A percentile compares a stretch with the other conserved stretches of the same genome.
Evolutionary conservation across 805 yeast species (phyloP).

Genomic region (Ogataea philodendri): DNA sequence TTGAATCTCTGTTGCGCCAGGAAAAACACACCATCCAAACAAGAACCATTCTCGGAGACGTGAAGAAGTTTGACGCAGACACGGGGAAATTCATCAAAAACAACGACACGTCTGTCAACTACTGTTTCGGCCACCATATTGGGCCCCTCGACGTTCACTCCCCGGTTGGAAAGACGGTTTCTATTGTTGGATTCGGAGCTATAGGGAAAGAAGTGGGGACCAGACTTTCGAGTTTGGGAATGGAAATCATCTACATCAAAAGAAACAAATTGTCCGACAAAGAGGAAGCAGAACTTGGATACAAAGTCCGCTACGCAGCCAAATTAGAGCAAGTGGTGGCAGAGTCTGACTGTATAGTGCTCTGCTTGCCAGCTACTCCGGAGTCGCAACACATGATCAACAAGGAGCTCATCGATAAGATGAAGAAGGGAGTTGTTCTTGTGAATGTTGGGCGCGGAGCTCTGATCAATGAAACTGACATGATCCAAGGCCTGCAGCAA

Average conservation of each 20-base stretch:
- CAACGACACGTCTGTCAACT: slow-evolving; percentile 11
- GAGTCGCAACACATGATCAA: slow-evolving; percentile 58
- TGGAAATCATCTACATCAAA: slow-evolving; percentile 63
- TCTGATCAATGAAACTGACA: slow-evolving; percentile 64
- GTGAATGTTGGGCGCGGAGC: slow-evolving; percentile 77
- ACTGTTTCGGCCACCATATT: slow-evolving; percentile 42
- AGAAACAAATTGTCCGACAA: slow-evolving; percentile 43
- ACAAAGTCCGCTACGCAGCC: slow-evolving; percentile 42
- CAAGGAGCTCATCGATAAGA: slow-evolving; percentile 41
- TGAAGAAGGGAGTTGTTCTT: slow-evolving; percentile 56
- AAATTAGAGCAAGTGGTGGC: slow-evolving; percentile 40
- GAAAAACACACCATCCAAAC: slow-evolving; percentile 44
- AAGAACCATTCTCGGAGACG: slow-evolving; percentile 39
- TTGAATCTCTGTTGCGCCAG: slow-evolving; percentile 42
- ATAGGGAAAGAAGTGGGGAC: slow-evolving; percentile 67
- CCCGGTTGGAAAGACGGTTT: slow-evolving; percentile 57
- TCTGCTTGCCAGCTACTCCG: slow-evolving; percentile 65
- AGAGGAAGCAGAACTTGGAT: slow-evolving; percentile 41
- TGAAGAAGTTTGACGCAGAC: slow-evolving; percentile 27
- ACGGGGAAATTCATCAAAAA: slow-evolving; percentile 30
- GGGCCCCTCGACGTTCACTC: slow-evolving; percentile 45
- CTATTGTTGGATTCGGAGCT: slow-evolving; percentile 72
- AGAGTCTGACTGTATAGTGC: slow-evolving; percentile 53
- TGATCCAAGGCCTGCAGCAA: slow-evolving; percentile 55
- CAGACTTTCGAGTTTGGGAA: slow-evolving; percentile 56